A percentile compares a stretch with the other conserved stretches of the same genome.
phyloP scores from a whole-genome alignment of 495 filamentous ascomycete genomes.

The Hypoxylon fuscum region DNA sequence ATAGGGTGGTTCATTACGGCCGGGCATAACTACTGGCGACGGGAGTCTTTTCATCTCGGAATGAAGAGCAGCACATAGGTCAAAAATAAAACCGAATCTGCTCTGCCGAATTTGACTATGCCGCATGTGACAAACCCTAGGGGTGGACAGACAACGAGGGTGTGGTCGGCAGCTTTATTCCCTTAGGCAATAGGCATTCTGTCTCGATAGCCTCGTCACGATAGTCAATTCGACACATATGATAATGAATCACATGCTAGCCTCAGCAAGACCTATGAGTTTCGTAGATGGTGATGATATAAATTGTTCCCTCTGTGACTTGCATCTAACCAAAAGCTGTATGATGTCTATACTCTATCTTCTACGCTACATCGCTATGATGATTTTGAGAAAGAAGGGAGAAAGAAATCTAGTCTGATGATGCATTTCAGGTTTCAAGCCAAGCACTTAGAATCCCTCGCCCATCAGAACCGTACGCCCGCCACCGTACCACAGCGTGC shows the following conservation, averaged over 20 bases:
- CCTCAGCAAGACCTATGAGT: too few species aligned
- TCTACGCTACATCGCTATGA: too few species aligned
- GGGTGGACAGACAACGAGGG: conserved; percentile 10
- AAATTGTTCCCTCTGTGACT: too few species aligned
- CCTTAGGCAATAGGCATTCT: not conserved
- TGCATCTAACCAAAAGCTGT: too few species aligned
- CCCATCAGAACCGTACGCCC: conserved; percentile 71
- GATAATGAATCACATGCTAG: conserved; percentile 1
- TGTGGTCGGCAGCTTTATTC: too few species aligned
- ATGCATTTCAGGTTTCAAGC: not conserved
- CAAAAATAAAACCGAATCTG: conserved; percentile 39
- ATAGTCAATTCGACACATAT: conserved; percentile 8
- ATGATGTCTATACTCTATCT: too few species aligned
- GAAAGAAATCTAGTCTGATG: not conserved
- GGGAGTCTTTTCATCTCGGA: conserved; percentile 42
- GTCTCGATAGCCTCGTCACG: conserved; percentile 1
- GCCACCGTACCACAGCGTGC: conserved; percentile 85
- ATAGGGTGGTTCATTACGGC: conserved; percentile 41
- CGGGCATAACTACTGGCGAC: conserved; percentile 42
- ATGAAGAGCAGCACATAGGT: conserved; percentile 38
- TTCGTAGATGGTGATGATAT: too few species aligned
- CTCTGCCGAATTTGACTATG: conserved; percentile 24
- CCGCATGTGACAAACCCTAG: conserved; percentile 26
- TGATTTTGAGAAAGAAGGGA: too few species aligned
- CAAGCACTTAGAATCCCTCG: conserved; percentile 61